phyloP scores from a whole-genome alignment of 2,329 filamentous ascomycete genomes.

The Beauveria caledonica region DNA sequence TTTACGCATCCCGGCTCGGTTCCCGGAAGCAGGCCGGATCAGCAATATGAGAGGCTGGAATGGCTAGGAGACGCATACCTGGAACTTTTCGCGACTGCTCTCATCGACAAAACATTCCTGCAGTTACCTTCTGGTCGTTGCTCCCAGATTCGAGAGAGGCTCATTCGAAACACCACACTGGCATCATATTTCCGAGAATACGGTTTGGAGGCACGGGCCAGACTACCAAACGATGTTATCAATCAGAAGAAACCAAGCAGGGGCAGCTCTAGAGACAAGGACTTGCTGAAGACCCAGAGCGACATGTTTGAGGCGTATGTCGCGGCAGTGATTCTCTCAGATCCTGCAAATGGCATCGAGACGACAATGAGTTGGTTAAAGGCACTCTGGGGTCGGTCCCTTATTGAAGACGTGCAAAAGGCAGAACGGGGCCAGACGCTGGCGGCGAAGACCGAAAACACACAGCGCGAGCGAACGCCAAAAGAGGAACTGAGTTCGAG shows the following conservation, averaged over 20 bases:
- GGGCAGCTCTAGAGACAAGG: slow-evolving; percentile 35
- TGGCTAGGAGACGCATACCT: slow-evolving; percentile 84
- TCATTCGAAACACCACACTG: slow-evolving; percentile 76
- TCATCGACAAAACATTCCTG: slow-evolving; percentile 68
- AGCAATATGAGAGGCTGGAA: slow-evolving; percentile 72
- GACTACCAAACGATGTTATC: slow-evolving; percentile 40
- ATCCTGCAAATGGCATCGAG: slow-evolving; percentile 52
- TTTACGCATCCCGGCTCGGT: slow-evolving; percentile 60
- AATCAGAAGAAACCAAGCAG: slow-evolving; percentile 19
- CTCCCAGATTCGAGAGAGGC: slow-evolving; percentile 66
- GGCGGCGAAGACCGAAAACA: slow-evolving; percentile 9
- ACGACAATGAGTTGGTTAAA: slow-evolving; percentile 64
- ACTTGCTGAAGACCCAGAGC: slow-evolving; percentile 63
- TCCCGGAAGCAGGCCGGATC: slow-evolving; percentile 32
- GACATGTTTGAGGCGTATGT: slow-evolving; percentile 91
- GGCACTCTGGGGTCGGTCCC: slow-evolving; percentile 60
- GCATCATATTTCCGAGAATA: slow-evolving; percentile 62
- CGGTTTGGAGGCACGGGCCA: slow-evolving; percentile 56
- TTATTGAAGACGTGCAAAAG: slow-evolving; percentile 45
- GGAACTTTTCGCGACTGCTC: slow-evolving; percentile 64
- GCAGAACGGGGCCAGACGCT: slow-evolving; percentile 24
- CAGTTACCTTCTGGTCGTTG: slow-evolving; percentile 58
- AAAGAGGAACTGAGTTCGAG: slow-evolving; percentile 24
- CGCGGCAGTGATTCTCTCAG: slow-evolving; percentile 65
- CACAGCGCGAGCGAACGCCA: slow-evolving; percentile 10